phyloP scores from a whole-genome alignment of 139 green algal species.

The Chlorella vulgaris region DNA sequence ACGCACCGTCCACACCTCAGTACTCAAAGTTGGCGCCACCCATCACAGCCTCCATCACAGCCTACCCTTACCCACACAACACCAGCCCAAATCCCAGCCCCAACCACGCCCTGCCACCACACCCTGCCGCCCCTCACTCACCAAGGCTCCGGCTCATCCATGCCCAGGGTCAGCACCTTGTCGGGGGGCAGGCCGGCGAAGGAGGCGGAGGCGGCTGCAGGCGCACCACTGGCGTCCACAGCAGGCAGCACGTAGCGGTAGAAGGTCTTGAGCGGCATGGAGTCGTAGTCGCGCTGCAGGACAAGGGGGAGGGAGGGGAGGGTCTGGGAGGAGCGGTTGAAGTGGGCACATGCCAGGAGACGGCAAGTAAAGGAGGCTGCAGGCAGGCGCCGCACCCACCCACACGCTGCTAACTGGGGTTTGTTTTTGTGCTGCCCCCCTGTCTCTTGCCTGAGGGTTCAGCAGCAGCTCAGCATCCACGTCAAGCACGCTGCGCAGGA shows the following conservation, averaged over 20 bases:
- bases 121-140: background rate
- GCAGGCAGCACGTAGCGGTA: slow-evolving; percentile 79
- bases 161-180: slow-evolving; percentile 87
- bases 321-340: background rate
- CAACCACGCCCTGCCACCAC: background rate
- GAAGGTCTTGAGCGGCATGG: slow-evolving; percentile 92
- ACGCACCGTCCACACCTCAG: too few relatives aligned
- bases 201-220: slow-evolving; percentile 46
- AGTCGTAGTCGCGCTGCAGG: slow-evolving; percentile 57
- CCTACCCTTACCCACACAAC: background rate
- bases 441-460: slow-evolving; percentile 18
- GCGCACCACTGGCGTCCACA: background rate
- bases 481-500: slow-evolving; percentile 45
- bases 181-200: slow-evolving; percentile 67
- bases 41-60: too few relatives aligned
- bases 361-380: background rate
- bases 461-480: slow-evolving; percentile 36
- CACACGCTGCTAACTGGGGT: too few relatives aligned
- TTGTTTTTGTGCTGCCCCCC: background rate
- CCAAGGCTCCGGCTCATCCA: slow-evolving; percentile 94
- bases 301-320: background rate
- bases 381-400: background rate
- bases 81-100: background rate
- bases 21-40: too few relatives aligned
- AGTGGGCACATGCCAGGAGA: background rate